Percentiles rank a stretch among this genome's conserved stretches.
These are phyloP conservation scores for Theileria annulata DNA, from an alignment of 169 alveolate genomes.

Conservation along the genomic window DNA sequence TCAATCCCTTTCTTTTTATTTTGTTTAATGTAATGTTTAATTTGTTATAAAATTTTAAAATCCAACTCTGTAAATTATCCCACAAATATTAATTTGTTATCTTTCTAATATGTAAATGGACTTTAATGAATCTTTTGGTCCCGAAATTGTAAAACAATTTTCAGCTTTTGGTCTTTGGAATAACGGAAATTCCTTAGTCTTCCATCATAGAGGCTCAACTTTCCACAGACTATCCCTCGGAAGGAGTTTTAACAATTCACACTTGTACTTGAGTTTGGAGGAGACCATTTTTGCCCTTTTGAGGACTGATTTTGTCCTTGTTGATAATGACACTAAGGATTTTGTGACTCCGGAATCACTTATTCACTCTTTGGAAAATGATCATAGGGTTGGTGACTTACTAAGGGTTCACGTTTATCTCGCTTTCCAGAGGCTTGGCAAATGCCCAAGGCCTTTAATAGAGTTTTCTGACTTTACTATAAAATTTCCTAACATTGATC, in stretches of 20 bases:
- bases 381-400: background rate
- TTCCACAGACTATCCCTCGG: conserved; percentile 10
- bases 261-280: background rate
- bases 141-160: background rate
- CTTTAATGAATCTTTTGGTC: background rate
- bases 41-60: too few species aligned
- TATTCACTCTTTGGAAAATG: background rate
- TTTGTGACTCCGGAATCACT: background rate
- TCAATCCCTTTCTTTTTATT: background rate
- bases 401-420: conserved; percentile 18
- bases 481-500: background rate
- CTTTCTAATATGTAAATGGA: background rate
- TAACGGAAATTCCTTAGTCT: background rate
- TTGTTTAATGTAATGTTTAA: background rate
- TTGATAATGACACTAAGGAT: background rate
- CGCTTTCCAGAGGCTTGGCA: conserved; percentile 17
- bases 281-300: conserved; percentile 22
- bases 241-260: background rate
- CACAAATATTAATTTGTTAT: background rate
- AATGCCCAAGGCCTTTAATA: conserved; percentile 5
- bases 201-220: conserved; percentile 20
- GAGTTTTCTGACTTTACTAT: background rate
- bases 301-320: conserved; percentile 14
- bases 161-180: conserved; percentile 23
- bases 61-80: background rate